Evolutionary conservation across 257 asterid species (phyloP), one percentile per base, ranked within the genome.

Genomic region (Capsicum pubescens): DNA sequence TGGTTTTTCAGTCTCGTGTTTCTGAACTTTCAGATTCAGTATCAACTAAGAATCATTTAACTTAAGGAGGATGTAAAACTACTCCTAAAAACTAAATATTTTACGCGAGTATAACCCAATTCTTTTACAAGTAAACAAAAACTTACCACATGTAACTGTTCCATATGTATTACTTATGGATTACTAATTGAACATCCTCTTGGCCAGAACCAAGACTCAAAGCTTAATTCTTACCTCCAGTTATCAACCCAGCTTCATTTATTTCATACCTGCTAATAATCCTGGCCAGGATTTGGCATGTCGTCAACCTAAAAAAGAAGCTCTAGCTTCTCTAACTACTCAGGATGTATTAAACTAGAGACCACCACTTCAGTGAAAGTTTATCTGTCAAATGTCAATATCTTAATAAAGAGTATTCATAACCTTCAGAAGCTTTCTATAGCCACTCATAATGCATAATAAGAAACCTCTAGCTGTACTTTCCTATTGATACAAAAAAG

Each of bases 181-280:
- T 54, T 77, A 54, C 61, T 67, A 54, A 54, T 44, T 9, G 2
- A 11, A 15, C 26, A 14, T 69, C 77, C 54, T 36, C 54, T 36
- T 14, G 39, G 54, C 10, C 13, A 8, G 54, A 69, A 39, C 82
- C 50, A 32, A 21, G 82, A 55, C 36, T 77, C 19, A 8, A 54
- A 54, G 64, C 82, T 26, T 17, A 76, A 77, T 54, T 14, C 61
- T 77, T 54, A 52, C 81, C 64, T 26, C 81, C 64, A 26, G 14
- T 76, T 13, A 26, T 26, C 32, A 26, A 26, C 32, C 32, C 32
- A 74, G 13, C 44, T 32, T 77, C 63, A 26, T 54, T 32, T 32
- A 77, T 77, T 15, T 55, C 48, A 26, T 5, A 50, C 64, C 32
- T 54, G 46, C 82, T 77, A 59, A 77, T 77, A 35, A 77, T 35